phyloP scores from a whole-genome alignment of 768 basidiomycete genomes.

The Hydnum rufescens region DNA sequence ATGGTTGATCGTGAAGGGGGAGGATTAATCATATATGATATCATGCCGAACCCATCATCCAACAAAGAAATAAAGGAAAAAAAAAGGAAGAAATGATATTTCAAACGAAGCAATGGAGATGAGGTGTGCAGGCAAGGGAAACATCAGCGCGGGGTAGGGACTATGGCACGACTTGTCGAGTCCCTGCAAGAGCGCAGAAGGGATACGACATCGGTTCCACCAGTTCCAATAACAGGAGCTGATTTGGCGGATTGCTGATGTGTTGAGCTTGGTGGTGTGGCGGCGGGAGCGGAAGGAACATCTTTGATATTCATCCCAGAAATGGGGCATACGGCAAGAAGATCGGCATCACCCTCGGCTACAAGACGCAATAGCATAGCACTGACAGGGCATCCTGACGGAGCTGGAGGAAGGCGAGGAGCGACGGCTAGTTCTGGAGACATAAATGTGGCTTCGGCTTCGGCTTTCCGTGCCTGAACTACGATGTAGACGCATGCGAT shows the following conservation, averaged over 20 bases:
- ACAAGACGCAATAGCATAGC: background rate
- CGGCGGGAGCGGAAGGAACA: background rate
- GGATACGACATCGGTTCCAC: background rate
- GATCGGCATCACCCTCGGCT: constrained; percentile 1
- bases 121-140: no score
- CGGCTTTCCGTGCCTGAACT: background rate
- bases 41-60: no score
- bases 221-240: background rate
- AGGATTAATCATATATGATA: no score
- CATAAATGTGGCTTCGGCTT: background rate
- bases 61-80: no score
- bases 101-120: no score
- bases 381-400: background rate
- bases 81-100: no score
- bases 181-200: background rate
- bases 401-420: background rate
- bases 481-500: constrained; percentile 2
- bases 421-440: background rate
- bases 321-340: constrained; percentile 1
- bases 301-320: background rate
- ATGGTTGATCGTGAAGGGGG: no score
- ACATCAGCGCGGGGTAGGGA: no score
- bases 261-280: background rate
- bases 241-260: no score
- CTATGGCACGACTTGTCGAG: background rate